Evolutionary conservation across 305 asterid genomes (phyloP).

Genomic region (Solanum hybrid): DNA sequence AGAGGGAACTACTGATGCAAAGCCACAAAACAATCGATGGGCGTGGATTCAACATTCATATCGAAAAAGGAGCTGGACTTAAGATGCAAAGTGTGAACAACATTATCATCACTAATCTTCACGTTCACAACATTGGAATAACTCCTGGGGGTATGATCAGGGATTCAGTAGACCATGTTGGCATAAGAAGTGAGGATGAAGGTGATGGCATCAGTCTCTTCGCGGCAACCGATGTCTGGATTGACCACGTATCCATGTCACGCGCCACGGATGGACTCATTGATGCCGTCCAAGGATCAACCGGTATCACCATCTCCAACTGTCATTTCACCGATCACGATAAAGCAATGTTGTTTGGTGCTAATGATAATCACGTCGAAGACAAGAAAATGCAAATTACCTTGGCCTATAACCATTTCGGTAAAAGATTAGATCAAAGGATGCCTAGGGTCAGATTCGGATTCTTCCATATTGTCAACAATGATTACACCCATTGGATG

Average conservation of each 20-base stretch:
- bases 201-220: conserved; percentile 22
- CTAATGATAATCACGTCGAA: conserved; percentile 7
- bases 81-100: conserved; percentile 16
- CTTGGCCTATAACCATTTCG: conserved; percentile 26
- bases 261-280: conserved; percentile 20
- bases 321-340: conserved; percentile 27
- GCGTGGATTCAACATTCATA: conserved; percentile 21
- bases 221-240: conserved; percentile 16
- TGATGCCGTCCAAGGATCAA: conserved; percentile 23
- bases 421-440: conserved; percentile 24
- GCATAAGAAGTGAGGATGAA: conserved; percentile 4
- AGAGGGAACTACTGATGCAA: conserved; percentile 13
- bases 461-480: conserved; percentile 21
- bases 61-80: conserved; percentile 22
- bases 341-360: conserved; percentile 26
- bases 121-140: conserved; percentile 6
- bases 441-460: conserved; percentile 30
- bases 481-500: conserved; percentile 20
- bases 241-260: conserved; percentile 25
- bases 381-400: conserved; percentile 21
- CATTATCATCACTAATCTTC: conserved; percentile 13
- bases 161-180: conserved; percentile 3
- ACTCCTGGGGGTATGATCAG: conserved; percentile 1
- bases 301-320: conserved; percentile 33
- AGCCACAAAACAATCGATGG: conserved; percentile 27